Conservation (phyloP, 1,284 basidiomycete genomes). For the Cryptococcus hybrid region DNA sequence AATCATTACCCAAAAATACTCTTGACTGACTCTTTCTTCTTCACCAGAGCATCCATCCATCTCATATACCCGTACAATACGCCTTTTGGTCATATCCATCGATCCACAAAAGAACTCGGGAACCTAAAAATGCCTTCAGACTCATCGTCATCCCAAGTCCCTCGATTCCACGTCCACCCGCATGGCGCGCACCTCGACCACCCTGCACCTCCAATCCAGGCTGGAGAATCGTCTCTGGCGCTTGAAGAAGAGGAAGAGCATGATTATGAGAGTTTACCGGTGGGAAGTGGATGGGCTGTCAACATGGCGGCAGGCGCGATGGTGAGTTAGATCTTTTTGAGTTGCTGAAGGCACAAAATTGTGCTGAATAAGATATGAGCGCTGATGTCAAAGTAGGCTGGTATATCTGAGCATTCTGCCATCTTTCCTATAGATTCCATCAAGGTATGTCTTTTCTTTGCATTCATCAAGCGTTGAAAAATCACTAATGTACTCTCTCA, state of each 20-base stretch:
- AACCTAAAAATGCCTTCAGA: too few relatives aligned
- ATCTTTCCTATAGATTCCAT: constrained; percentile 99
- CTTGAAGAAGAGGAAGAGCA: constrained; percentile 43
- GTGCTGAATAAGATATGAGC: not conserved
- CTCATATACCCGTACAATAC: too few relatives aligned
- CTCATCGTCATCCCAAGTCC: constrained; percentile 8
- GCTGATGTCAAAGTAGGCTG: constrained; percentile 63
- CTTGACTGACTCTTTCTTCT: too few relatives aligned
- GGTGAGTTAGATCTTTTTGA: constrained; percentile 55
- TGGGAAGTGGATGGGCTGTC: constrained; percentile 57
- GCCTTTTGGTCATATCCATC: too few relatives aligned
- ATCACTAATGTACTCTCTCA: not conserved
- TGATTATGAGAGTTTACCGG: constrained; percentile 50
- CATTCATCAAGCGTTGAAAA: not conserved
- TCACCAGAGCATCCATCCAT: too few relatives aligned
- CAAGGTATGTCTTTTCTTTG: constrained; percentile 63
- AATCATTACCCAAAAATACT: too few relatives aligned
- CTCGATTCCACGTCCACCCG: constrained; percentile 24
- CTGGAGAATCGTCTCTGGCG: constrained; percentile 20
- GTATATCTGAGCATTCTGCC: constrained; percentile 97
- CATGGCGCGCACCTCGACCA: constrained; percentile 25
- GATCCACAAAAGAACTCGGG: too few relatives aligned
- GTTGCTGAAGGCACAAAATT: not conserved
- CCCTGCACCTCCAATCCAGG: constrained; percentile 13
- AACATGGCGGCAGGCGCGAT: constrained; percentile 98